Percentiles rank a stretch among this genome's conserved stretches.
These are phyloP conservation scores for Fusarium dlaminii DNA, from an alignment of 2,329 filamentous ascomycete genomes.

Conservation along the genomic window DNA sequence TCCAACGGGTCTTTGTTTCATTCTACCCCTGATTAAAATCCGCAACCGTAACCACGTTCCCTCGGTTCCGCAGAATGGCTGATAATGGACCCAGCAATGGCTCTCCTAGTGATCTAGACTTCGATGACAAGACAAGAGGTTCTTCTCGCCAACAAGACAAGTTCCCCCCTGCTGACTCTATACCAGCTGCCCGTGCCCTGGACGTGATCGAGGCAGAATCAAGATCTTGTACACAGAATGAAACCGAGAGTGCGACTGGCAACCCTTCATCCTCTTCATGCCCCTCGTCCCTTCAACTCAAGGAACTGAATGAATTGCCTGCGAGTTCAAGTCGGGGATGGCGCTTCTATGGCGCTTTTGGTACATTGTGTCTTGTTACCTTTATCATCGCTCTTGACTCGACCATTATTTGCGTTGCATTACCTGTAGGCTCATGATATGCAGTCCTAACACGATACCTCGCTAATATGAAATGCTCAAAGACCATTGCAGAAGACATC, in stretches of 20 bases:
- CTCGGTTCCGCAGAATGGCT: not conserved
- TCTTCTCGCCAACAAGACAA: not conserved
- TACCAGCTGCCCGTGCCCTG: not conserved
- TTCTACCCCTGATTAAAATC: not conserved
- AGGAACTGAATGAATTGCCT: not conserved
- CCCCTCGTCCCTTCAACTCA: not conserved
- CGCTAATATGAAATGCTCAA: not conserved
- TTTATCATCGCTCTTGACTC: slow-evolving; percentile 41
- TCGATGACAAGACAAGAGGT: not conserved
- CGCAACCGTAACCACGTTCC: not conserved
- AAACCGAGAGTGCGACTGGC: not conserved
- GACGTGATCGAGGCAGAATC: not conserved
- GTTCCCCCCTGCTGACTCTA: not conserved
- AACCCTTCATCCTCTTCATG: not conserved
- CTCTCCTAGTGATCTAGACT: not conserved
- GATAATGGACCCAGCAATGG: not conserved
- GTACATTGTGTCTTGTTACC: slow-evolving; percentile 34
- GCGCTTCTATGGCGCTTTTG: slow-evolving; percentile 38
- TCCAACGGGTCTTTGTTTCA: not conserved
- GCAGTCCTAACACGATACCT: not conserved
- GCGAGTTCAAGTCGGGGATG: slow-evolving; percentile 19
- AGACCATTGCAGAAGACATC: slow-evolving; percentile 39
- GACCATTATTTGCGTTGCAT: slow-evolving; percentile 37
- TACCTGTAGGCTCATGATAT: slow-evolving; percentile 24
- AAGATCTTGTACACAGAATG: not conserved